Evolutionary conservation across 1,284 basidiomycete genomes (phyloP).

Genomic region (Pseudozyma flocculosa): DNA sequence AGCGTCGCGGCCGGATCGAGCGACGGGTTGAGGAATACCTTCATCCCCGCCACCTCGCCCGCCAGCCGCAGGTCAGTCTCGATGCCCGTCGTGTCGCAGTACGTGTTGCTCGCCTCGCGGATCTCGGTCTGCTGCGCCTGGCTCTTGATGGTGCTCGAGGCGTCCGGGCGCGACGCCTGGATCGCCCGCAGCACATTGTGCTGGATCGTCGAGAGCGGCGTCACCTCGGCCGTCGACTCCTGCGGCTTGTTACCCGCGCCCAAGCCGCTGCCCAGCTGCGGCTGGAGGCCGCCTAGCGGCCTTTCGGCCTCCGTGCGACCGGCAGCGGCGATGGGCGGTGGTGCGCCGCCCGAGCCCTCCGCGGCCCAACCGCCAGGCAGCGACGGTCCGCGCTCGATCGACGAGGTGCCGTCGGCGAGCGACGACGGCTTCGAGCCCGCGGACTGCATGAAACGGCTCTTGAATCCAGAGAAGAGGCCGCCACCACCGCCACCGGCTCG

Average conservation of each 20-base stretch:
- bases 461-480: slow-evolving; percentile 38
- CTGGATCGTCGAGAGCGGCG: slow-evolving; percentile 55
- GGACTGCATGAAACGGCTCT: slow-evolving; percentile 25
- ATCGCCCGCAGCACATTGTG: slow-evolving; percentile 57
- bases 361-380: slow-evolving; percentile 10
- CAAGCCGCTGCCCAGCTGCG: background rate
- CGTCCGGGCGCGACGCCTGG: slow-evolving; percentile 58
- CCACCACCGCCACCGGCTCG: slow-evolving; percentile 2
- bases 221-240: slow-evolving; percentile 40
- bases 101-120: slow-evolving; percentile 57
- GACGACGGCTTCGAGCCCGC: slow-evolving; percentile 31
- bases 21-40: slow-evolving; percentile 57
- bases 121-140: slow-evolving; percentile 56
- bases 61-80: slow-evolving; percentile 58
- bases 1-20: slow-evolving; percentile 47
- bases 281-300: slow-evolving; percentile 8
- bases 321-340: slow-evolving; percentile 17
- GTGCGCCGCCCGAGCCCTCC: slow-evolving; percentile 1
- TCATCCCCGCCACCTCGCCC: slow-evolving; percentile 56
- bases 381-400: slow-evolving; percentile 21
- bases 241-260: background rate
- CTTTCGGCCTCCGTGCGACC: slow-evolving; percentile 21
- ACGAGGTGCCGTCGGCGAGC: slow-evolving; percentile 45
- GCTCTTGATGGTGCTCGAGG: slow-evolving; percentile 53
- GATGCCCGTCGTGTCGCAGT: slow-evolving; percentile 58